These are phyloP conservation scores for Darksidea phi DNA, from an alignment of 495 filamentous ascomycete species.

Conservation along the genomic window DNA sequence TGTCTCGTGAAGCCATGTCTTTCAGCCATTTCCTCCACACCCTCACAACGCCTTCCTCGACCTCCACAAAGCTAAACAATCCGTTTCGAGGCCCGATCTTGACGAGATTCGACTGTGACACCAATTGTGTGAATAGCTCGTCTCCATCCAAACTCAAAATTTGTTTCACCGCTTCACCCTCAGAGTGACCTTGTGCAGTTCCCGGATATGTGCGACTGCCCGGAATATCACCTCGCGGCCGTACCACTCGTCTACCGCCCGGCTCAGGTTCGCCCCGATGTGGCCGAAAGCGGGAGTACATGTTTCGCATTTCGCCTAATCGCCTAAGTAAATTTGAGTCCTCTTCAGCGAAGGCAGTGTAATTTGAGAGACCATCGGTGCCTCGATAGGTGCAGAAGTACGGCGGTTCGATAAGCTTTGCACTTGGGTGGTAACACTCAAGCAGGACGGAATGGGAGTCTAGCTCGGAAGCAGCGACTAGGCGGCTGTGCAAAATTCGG, in stretches of 20 bases:
- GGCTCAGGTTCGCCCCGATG: constrained; percentile 50
- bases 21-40: constrained; percentile 68
- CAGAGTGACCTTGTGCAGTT: constrained; percentile 17
- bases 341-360: constrained; percentile 15
- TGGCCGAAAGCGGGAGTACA: constrained; percentile 64
- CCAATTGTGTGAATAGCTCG: constrained; percentile 72
- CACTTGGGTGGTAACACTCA: constrained; percentile 73
- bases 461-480: constrained; percentile 55
- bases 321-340: constrained; percentile 33
- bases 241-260: constrained; percentile 35
- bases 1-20: constrained; percentile 24
- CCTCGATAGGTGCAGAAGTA: constrained; percentile 67
- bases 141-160: constrained; percentile 63
- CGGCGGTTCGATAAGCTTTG: constrained; percentile 65
- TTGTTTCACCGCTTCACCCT: constrained; percentile 50
- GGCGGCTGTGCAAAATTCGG: constrained; percentile 65
- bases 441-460: constrained; percentile 65
- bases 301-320: constrained; percentile 44
- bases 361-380: constrained; percentile 49
- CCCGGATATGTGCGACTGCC: constrained; percentile 43
- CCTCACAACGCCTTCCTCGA: constrained; percentile 63
- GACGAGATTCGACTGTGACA: constrained; percentile 65
- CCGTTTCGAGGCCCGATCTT: constrained; percentile 58
- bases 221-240: constrained; percentile 44
- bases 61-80: constrained; percentile 58